Base-by-base conservation (phyloP, 352 stramenopile species). In the Stramenopiles sp. region DNA sequence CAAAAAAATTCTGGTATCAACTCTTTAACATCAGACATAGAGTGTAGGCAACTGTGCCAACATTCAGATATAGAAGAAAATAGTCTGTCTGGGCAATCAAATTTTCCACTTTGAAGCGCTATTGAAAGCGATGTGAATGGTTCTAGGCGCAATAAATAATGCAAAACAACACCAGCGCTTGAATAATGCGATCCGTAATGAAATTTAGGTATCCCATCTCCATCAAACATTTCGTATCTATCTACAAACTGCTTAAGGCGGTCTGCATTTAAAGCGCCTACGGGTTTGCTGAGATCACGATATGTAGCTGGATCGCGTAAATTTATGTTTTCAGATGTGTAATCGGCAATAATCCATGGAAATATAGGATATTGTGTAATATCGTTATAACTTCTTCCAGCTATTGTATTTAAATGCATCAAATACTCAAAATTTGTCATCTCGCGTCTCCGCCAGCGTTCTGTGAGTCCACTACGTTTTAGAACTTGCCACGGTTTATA, bases 341-440 rank as follows among this genome's bases (percentile, higher is more conserved):
- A 99, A 86, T 99, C 95, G 0, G 91, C 88, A 4, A 99, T 82
- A 0, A 98, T 89, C 96, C 96, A 99, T 22, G 96, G 96, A 83
- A 99, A 99, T 1, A 99, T 94, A 30, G 96, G 95, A 84, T 99
- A 99, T 84, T 99, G 95, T 81, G 92, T 98, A 1, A 98, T 90
- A 76, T 98, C 95, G 87, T 98, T 98, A 86, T 97, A 98, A 75
- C 90, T 97, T n/a, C 95, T 84, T 4, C 95, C 95, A 0, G 94
- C 95, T 30, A 98, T 87, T 0, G 93, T 95, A 85, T 98, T 98
- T 33, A 98, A 88, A 82, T 97, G 90, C 84, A 97, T 95, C 30
- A 98, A 86, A 83, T 98, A 99, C 80, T 98, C 95, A 82, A 98
- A 98, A 81, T 94, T 95, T 76, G 84, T 90, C 39, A 96, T 92